Conservation (phyloP, 805 yeast species). For the Nakazawaea ernobii region DNA sequence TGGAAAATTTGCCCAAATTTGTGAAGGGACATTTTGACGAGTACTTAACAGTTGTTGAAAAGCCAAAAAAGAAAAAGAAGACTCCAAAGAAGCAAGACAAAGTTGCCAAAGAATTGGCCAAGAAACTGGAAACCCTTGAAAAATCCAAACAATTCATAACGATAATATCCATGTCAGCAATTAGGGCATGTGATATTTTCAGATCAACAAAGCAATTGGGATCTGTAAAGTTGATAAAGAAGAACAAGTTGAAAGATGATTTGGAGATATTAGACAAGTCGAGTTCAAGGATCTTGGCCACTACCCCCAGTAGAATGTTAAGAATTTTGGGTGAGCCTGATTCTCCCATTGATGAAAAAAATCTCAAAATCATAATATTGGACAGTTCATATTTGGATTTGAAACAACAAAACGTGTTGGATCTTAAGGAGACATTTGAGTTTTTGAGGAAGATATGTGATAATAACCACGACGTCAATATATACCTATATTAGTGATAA, state of each 20-base stretch:
- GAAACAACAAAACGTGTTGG: conserved; percentile 59
- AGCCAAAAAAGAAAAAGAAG: conserved; percentile 19
- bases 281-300: conserved; percentile 45
- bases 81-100: conserved; percentile 21
- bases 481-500: conserved; percentile 15
- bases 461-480: conserved; percentile 28
- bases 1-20: conserved; percentile 53
- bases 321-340: conserved; percentile 42
- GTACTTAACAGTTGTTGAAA: conserved; percentile 33
- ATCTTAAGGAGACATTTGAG: conserved; percentile 39
- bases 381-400: conserved; percentile 59
- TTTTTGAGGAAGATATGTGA: conserved; percentile 32
- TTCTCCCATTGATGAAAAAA: conserved; percentile 31
- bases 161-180: conserved; percentile 66
- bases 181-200: conserved; percentile 81
- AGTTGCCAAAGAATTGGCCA: conserved; percentile 20
- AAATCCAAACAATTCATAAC: conserved; percentile 40
- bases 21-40: conserved; percentile 44
- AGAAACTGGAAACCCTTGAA: conserved; percentile 14
- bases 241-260: conserved; percentile 68
- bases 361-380: conserved; percentile 49
- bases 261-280: conserved; percentile 37
- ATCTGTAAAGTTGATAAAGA: conserved; percentile 66
- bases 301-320: conserved; percentile 57
- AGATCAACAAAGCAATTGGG: conserved; percentile 52